Conservation (phyloP, 139 green algal genomes). For the Deuterostichococcus epilithicus region DNA sequence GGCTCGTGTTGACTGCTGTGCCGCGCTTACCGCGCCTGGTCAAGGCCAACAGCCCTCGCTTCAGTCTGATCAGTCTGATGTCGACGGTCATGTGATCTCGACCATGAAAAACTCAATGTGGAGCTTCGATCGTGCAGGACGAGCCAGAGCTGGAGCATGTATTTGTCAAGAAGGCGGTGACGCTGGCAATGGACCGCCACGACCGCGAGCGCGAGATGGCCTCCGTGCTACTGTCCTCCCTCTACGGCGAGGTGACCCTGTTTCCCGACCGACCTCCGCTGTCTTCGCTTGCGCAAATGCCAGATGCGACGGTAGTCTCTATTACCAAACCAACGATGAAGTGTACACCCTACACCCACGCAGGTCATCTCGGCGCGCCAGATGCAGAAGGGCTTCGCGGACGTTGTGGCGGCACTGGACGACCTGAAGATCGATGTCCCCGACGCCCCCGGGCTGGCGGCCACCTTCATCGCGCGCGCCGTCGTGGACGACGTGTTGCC, state of each 20-base stretch:
- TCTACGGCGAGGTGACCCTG: slow-evolving; percentile 85
- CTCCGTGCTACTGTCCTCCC: slow-evolving; percentile 66
- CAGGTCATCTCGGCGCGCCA: slow-evolving; percentile 44
- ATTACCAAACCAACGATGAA: too few relatives aligned
- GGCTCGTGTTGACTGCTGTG: too few relatives aligned
- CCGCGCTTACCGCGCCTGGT: too few relatives aligned
- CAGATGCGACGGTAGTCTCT: too few relatives aligned
- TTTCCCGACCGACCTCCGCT: too few relatives aligned
- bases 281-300: slow-evolving; percentile 7
- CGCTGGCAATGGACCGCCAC: slow-evolving; percentile 75
- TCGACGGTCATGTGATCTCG: too few relatives aligned
- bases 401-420: slow-evolving; percentile 55
- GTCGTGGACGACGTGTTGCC: slow-evolving; percentile 85
- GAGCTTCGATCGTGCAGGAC: slow-evolving; percentile 19
- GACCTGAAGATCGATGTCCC: slow-evolving; percentile 84
- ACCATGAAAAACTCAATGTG: slow-evolving; percentile 13
- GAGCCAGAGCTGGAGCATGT: slow-evolving; percentile 62
- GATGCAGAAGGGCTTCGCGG: slow-evolving; percentile 65
- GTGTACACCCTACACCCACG: neutral
- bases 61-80: too few relatives aligned
- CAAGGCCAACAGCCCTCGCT: too few relatives aligned
- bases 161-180: slow-evolving; percentile 88
- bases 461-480: slow-evolving; percentile 72
- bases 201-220: slow-evolving; percentile 92
- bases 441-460: slow-evolving; percentile 55